Evolutionary conservation across 306 rosid genomes (phyloP).

Genomic region (Casuarina equisetifolia): DNA sequence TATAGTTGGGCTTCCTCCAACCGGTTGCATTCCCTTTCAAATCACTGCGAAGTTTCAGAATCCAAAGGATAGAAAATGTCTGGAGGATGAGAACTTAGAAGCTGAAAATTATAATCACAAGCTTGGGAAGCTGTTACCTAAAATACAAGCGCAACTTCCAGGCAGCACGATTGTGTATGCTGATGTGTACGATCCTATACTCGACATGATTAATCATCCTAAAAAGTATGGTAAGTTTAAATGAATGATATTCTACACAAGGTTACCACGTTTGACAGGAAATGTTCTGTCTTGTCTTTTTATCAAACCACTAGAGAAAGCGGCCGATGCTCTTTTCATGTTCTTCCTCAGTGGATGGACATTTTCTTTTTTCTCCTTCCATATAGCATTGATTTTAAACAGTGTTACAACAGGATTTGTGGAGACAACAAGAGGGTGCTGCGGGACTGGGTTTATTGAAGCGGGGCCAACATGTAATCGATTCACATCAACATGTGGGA

Average conservation of each 20-base stretch:
- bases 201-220: constrained; percentile 38
- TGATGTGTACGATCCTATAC: constrained; percentile 22
- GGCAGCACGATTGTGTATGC: constrained; percentile 30
- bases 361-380: background rate
- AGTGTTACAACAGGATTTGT: constrained; percentile 27
- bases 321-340: too few species aligned
- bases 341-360: too few species aligned
- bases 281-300: too few species aligned
- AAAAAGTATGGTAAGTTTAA: constrained; percentile 24
- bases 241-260: too few species aligned
- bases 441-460: constrained; percentile 37
- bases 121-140: constrained; percentile 26
- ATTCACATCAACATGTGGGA: constrained; percentile 5
- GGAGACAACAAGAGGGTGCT: constrained; percentile 36
- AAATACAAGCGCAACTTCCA: constrained; percentile 25
- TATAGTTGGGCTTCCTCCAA: constrained; percentile 41
- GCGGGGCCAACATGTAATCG: constrained; percentile 29
- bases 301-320: too few species aligned
- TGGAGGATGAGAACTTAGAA: constrained; percentile 34
- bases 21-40: constrained; percentile 52
- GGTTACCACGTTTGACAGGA: too few species aligned
- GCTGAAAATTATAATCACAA: constrained; percentile 33
- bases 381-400: background rate
- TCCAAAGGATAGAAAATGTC: constrained; percentile 9
- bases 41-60: constrained; percentile 6